phyloP scores from a whole-genome alignment of 208 protist genomes.

The Crithidia thermophila region DNA sequence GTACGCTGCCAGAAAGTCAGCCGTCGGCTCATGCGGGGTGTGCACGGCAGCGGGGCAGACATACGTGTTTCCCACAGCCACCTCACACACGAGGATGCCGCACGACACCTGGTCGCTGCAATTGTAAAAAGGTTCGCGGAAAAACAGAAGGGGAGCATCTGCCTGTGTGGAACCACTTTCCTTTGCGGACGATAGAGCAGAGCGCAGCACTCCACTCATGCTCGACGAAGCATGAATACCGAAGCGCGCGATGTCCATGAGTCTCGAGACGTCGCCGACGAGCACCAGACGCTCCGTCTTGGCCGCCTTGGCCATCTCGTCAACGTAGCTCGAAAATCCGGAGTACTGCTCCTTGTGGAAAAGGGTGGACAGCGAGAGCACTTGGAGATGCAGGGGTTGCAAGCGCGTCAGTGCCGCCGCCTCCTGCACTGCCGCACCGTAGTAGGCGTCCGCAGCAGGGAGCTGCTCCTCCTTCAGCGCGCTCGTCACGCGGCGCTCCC shows the following conservation, averaged over 20 bases:
- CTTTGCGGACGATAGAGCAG: not conserved
- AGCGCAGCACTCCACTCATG: not conserved
- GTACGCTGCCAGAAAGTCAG: conserved; percentile 42
- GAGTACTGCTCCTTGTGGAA: conserved; percentile 63
- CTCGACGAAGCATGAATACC: conserved; percentile 25
- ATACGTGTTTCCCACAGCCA: conserved; percentile 55
- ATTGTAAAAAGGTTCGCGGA: conserved; percentile 55
- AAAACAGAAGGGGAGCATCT: conserved; percentile 40
- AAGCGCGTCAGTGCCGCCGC: conserved; percentile 45
- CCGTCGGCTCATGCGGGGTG: conserved; percentile 28
- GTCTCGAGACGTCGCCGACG: conserved; percentile 46
- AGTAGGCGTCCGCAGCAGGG: conserved; percentile 43
- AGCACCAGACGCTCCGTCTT: conserved; percentile 62
- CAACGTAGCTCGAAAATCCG: conserved; percentile 41
- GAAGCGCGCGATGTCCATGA: conserved; percentile 40
- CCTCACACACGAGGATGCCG: conserved; percentile 69
- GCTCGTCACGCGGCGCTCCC: conserved; percentile 40
- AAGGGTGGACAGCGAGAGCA: conserved; percentile 40
- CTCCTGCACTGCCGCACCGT: conserved; percentile 51
- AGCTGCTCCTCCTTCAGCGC: conserved; percentile 54
- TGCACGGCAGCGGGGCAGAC: conserved; percentile 25
- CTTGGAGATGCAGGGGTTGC: conserved; percentile 59
- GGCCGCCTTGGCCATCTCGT: conserved; percentile 33
- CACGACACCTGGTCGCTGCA: conserved; percentile 40
- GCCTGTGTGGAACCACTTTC: not conserved